These are phyloP conservation scores for Lactarius hengduanensis DNA, from an alignment of 768 basidiomycete species.

Conservation along the genomic window DNA sequence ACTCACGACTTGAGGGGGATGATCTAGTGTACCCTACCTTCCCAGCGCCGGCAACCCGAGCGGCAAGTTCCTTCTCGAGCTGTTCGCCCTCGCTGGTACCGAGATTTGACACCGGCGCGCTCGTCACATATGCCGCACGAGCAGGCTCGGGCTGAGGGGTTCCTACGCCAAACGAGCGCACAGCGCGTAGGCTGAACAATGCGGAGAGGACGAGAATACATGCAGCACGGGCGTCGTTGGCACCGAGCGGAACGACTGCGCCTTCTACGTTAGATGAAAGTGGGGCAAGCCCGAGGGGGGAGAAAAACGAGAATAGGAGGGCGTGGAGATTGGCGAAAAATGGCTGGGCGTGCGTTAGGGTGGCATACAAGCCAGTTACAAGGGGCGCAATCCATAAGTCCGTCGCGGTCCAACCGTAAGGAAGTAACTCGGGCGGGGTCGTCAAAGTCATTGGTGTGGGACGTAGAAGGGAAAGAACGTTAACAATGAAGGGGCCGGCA, in stretches of 20 bases:
- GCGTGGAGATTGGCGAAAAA: slow-evolving; percentile 43
- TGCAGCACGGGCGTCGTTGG: slow-evolving; percentile 22
- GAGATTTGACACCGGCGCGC: slow-evolving; percentile 11
- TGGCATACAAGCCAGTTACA: slow-evolving; percentile 73
- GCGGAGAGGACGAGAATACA: slow-evolving; percentile 23
- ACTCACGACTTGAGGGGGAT: slow-evolving; percentile 17
- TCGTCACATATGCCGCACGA: slow-evolving; percentile 4
- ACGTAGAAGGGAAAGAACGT: slow-evolving; percentile 70
- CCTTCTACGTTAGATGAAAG: slow-evolving; percentile 8
- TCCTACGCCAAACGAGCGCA: slow-evolving; percentile 14
- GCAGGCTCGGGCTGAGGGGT: slow-evolving; percentile 1
- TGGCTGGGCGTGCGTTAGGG: slow-evolving; percentile 83
- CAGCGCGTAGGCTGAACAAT: slow-evolving; percentile 22
- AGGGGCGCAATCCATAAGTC: slow-evolving; percentile 86
- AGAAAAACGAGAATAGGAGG: slow-evolving; percentile 27
- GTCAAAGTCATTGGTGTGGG: slow-evolving; percentile 66
- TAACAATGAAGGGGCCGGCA: slow-evolving; percentile 76
- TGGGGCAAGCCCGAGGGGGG: slow-evolving; percentile 15
- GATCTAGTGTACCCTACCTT: slow-evolving; percentile 13
- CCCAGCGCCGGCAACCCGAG: slow-evolving; percentile 22
- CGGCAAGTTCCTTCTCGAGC: slow-evolving; percentile 21
- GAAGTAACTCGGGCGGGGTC: slow-evolving; percentile 75
- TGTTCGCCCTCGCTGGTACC: slow-evolving; percentile 7
- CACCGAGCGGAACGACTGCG: slow-evolving; percentile 18
- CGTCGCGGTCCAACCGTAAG: slow-evolving; percentile 81